These are phyloP conservation scores for Verticillium nubilum DNA, from an alignment of 2,329 filamentous ascomycete genomes.

Conservation along the genomic window DNA sequence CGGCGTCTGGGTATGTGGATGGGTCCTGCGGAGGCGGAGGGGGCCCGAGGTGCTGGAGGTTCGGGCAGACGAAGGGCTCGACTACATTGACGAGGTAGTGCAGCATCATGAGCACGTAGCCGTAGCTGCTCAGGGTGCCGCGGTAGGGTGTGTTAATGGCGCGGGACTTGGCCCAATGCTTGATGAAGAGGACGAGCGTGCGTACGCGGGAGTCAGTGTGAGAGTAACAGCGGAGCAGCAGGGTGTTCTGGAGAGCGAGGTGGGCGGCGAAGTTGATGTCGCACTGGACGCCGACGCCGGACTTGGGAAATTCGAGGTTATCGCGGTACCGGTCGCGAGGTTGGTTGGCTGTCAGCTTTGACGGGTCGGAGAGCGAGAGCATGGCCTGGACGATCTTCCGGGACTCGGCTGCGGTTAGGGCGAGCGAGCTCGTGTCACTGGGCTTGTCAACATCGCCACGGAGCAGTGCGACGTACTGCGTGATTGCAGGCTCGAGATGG, in stretches of 20 bases:
- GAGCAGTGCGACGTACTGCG: conserved; percentile 46
- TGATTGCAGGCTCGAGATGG: conserved; percentile 26
- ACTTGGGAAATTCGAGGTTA: conserved; percentile 71
- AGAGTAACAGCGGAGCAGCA: conserved; percentile 77
- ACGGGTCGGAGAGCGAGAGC: conserved; percentile 40
- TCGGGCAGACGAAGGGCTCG: conserved; percentile 75
- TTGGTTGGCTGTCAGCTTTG: conserved; percentile 43
- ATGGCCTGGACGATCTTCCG: conserved; percentile 31
- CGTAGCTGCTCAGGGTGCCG: conserved; percentile 83
- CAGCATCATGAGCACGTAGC: conserved; percentile 86
- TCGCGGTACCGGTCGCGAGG: conserved; percentile 50
- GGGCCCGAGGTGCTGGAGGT: conserved; percentile 61
- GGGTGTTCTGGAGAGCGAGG: conserved; percentile 77
- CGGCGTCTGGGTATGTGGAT: conserved; percentile 20
- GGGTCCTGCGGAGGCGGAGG: conserved; percentile 24
- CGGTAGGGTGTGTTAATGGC: conserved; percentile 84
- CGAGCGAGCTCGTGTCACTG: conserved; percentile 18
- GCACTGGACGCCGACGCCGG: conserved; percentile 75
- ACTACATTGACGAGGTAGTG: conserved; percentile 85
- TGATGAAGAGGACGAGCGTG: conserved; percentile 78
- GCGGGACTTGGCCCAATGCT: conserved; percentile 82
- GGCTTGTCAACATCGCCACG: conserved; percentile 26
- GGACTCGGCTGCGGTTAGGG: background rate
- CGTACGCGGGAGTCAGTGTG: conserved; percentile 72
- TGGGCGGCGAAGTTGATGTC: conserved; percentile 90